A percentile compares a stretch with the other conserved stretches of the same genome.
Conservation (phyloP, 345 rosid genomes). For the Geranium brycei region DNA sequence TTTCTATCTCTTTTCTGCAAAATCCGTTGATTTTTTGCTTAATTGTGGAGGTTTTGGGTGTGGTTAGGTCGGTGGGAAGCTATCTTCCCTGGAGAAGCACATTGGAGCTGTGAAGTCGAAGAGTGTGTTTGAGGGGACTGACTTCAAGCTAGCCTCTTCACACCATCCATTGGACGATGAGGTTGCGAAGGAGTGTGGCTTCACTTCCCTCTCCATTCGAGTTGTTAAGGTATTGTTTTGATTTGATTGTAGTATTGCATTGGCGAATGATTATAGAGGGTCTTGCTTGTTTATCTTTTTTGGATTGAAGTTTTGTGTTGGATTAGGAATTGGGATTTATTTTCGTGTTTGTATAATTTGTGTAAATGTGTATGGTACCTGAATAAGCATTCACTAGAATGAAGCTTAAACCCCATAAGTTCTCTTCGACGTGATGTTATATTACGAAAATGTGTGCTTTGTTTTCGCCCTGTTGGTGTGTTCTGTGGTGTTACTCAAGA, state of each 20-base stretch:
- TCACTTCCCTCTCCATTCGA: slow-evolving; percentile 76
- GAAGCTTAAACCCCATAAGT: background rate
- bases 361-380: background rate
- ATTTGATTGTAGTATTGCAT: background rate
- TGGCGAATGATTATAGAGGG: background rate
- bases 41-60: background rate
- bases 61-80: slow-evolving; percentile 67
- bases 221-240: slow-evolving; percentile 45
- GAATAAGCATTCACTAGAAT: no score
- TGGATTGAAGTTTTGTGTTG: background rate
- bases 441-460: background rate
- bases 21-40: background rate
- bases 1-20: background rate
- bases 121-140: slow-evolving; percentile 64
- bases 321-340: background rate
- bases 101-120: slow-evolving; percentile 35
- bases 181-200: slow-evolving; percentile 79
- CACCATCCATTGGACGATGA: slow-evolving; percentile 46
- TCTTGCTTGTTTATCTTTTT: background rate
- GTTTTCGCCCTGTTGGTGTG: background rate
- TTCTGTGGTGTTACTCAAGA: background rate
- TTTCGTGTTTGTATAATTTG: background rate
- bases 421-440: background rate
- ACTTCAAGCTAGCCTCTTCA: slow-evolving; percentile 83
- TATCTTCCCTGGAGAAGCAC: slow-evolving; percentile 51